These are phyloP conservation scores for Starmerella vaccinii DNA, from an alignment of 805 yeast species.

Conservation along the genomic window DNA sequence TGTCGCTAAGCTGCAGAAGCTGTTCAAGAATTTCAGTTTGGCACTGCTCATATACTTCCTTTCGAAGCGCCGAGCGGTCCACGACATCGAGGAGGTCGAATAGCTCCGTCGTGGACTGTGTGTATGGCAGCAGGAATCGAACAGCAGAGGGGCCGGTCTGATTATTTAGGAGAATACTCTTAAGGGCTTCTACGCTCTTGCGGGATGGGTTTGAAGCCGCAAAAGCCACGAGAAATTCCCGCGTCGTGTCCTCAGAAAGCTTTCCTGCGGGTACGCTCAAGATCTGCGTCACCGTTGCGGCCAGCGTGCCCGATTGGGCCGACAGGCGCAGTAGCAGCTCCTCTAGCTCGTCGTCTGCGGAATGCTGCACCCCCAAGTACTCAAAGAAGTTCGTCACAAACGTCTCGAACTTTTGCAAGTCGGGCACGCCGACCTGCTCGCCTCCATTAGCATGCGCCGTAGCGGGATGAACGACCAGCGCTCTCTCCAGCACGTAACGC, in stretches of 20 bases:
- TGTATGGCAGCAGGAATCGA: conserved; percentile 25
- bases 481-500: conserved; percentile 21
- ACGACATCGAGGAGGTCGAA: conserved; percentile 24
- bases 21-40: conserved; percentile 24
- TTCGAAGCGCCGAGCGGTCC: conserved; percentile 15
- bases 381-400: conserved; percentile 21
- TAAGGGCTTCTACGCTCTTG: conserved; percentile 10
- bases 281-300: conserved; percentile 19
- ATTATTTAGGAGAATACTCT: conserved; percentile 9
- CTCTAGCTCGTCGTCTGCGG: conserved; percentile 16
- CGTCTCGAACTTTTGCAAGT: conserved; percentile 22
- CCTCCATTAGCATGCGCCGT: conserved; percentile 21
- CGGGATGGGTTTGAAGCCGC: conserved; percentile 16
- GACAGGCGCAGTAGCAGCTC: conserved; percentile 26
- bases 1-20: conserved; percentile 8
- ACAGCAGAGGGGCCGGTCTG: conserved; percentile 18
- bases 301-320: conserved; percentile 25
- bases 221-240: conserved; percentile 22
- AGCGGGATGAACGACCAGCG: conserved; percentile 23
- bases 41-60: conserved; percentile 24
- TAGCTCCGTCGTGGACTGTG: conserved; percentile 23
- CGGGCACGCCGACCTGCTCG: conserved; percentile 25
- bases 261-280: not conserved
- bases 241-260: conserved; percentile 23
- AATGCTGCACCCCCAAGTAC: conserved; percentile 18